A percentile compares a stretch with the other conserved stretches of the same genome.
These are phyloP conservation scores for Adansonia rubrostipa DNA, from an alignment of 441 rosid species.

Conservation along the genomic window DNA sequence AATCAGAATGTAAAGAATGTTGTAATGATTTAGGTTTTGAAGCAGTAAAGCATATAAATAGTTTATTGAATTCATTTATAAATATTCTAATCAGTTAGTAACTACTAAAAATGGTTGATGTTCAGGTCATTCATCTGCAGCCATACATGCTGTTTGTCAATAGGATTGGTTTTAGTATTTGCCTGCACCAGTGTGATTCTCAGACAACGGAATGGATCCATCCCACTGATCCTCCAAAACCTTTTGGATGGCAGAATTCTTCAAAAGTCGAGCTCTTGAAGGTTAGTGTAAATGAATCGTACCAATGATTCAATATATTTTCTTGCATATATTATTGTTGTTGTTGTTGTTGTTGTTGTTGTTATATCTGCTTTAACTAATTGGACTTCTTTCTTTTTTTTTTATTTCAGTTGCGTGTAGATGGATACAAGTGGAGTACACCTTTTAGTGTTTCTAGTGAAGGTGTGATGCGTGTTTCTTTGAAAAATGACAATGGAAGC, in stretches of 20 bases:
- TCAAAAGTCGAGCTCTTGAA: constrained; percentile 67
- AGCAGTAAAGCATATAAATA: constrained; percentile 2
- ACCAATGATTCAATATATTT: neutral
- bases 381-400: constrained; percentile 23
- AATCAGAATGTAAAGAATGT: constrained; percentile 11
- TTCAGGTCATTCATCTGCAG: constrained; percentile 94
- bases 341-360: neutral
- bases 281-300: constrained; percentile 36
- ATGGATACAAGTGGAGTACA: constrained; percentile 89
- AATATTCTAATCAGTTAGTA: constrained; percentile 18
- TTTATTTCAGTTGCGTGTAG: constrained; percentile 64
- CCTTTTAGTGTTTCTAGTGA: constrained; percentile 84
- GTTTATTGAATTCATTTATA: constrained; percentile 21
- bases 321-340: neutral
- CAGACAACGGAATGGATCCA: constrained; percentile 79
- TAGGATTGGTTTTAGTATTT: constrained; percentile 76
- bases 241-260: constrained; percentile 76
- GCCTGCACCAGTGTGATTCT: constrained; percentile 90
- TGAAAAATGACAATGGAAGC: constrained; percentile 61
- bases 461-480: constrained; percentile 77
- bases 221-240: constrained; percentile 91
- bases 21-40: constrained; percentile 14
- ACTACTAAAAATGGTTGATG: constrained; percentile 32
- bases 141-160: constrained; percentile 88
- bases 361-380: neutral